Percentiles rank a stretch among this genome's conserved stretches.
Conservation (phyloP, 139 green algal genomes). For the Yamagishiella unicocca region DNA sequence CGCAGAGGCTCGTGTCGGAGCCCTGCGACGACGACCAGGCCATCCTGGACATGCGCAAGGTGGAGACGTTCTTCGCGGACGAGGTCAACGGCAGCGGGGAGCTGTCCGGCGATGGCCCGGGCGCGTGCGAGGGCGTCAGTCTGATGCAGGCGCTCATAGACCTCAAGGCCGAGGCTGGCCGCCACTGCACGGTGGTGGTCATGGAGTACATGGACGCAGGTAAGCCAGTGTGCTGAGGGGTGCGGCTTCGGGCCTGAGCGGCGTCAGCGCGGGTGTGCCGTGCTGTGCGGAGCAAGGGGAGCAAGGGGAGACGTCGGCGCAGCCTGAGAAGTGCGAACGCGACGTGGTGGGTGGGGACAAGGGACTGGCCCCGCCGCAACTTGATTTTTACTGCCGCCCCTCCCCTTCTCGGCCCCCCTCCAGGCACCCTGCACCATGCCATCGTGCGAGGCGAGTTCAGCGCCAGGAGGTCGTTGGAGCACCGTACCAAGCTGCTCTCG, state of each 20-base stretch:
- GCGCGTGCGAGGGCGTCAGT: neutral
- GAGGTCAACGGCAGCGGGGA: neutral
- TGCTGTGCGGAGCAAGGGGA: too few species aligned
- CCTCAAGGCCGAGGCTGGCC: constrained; percentile 23
- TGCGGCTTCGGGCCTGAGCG: too few species aligned
- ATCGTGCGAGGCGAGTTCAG: constrained; percentile 28
- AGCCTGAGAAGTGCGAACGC: too few species aligned
- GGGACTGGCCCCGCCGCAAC: too few species aligned
- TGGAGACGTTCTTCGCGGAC: constrained; percentile 1
- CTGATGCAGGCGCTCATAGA: constrained; percentile 28
- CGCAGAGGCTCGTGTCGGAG: neutral
- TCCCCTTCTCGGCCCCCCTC: too few species aligned
- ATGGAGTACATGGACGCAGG: constrained; percentile 48
- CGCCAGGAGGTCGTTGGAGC: neutral
- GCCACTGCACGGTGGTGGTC: constrained; percentile 31
- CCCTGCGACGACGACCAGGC: neutral
- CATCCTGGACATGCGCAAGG: neutral
- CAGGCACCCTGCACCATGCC: constrained; percentile 39
- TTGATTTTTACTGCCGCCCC: too few species aligned
- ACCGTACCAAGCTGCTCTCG: constrained; percentile 19
- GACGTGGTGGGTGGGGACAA: too few species aligned
- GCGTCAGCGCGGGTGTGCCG: too few species aligned
- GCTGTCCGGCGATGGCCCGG: neutral
- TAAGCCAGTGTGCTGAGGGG: neutral
- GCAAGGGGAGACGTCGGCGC: too few species aligned